Evolutionary conservation across 208 protist species (phyloP).

Genomic region (Cochliopodium minus): DNA sequence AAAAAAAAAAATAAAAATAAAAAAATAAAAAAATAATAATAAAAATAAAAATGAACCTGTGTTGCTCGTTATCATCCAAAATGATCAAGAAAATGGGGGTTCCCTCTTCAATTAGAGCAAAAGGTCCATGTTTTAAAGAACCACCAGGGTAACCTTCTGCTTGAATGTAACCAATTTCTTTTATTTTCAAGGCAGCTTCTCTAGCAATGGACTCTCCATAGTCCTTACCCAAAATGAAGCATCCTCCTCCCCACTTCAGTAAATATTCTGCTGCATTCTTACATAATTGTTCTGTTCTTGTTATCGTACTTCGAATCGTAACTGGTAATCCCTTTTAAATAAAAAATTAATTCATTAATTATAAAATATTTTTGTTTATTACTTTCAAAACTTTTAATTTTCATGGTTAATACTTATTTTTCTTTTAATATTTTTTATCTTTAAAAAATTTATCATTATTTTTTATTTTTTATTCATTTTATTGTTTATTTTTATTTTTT

Average conservation of each 20-base stretch:
- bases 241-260: background rate
- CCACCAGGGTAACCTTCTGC: slow-evolving; percentile 80
- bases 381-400: slow-evolving; percentile 2
- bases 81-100: slow-evolving; percentile 71
- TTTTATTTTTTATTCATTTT: too few species aligned
- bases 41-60: too few species aligned
- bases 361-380: too few species aligned
- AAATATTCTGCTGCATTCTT: background rate
- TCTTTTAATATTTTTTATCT: too few species aligned
- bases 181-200: slow-evolving; percentile 84
- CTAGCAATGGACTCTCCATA: slow-evolving; percentile 68
- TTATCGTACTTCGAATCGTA: background rate
- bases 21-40: too few species aligned
- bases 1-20: too few species aligned
- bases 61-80: slow-evolving; percentile 23
- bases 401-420: too few species aligned
- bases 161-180: slow-evolving; percentile 90
- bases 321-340: background rate
- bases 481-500: too few species aligned
- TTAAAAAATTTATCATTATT: too few species aligned
- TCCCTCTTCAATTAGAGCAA: slow-evolving; percentile 78
- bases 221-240: slow-evolving; percentile 24
- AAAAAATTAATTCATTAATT: too few species aligned
- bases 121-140: slow-evolving; percentile 90
- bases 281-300: background rate